These are phyloP conservation scores for Boletus vermiculosoides DNA, from an alignment of 768 basidiomycete species.

Conservation along the genomic window DNA sequence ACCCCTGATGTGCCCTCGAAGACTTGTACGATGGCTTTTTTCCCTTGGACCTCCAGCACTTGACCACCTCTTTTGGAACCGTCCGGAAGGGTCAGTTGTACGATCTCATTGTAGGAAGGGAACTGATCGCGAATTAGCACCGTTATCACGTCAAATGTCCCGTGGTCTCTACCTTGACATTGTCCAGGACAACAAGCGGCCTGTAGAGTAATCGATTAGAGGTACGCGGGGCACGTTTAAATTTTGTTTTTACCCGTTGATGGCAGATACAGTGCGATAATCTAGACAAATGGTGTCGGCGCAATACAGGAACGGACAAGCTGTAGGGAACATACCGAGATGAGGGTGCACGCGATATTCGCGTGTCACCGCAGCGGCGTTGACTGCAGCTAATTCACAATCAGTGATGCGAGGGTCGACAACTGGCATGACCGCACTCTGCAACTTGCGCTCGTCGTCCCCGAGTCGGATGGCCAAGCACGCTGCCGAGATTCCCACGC, in stretches of 20 bases:
- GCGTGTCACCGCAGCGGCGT: constrained; percentile 85
- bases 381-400: constrained; percentile 73
- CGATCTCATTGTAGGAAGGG: constrained; percentile 98
- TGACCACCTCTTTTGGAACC: constrained; percentile 95
- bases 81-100: constrained; percentile 91
- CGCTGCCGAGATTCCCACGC: constrained; percentile 25
- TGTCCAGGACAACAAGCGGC: constrained; percentile 94
- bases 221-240: neutral
- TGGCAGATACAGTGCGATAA: constrained; percentile 97
- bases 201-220: constrained; percentile 40
- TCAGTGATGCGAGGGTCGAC: constrained; percentile 64
- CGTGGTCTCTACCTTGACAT: constrained; percentile 77
- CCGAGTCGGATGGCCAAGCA: constrained; percentile 6
- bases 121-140: constrained; percentile 53
- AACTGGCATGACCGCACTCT: constrained; percentile 31
- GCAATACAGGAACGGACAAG: constrained; percentile 2
- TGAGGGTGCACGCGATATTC: constrained; percentile 89
- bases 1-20: constrained; percentile 98
- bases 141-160: neutral
- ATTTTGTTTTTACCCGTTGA: constrained; percentile 76
- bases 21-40: constrained; percentile 99
- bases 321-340: constrained; percentile 53
- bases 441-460: constrained; percentile 11
- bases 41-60: constrained; percentile 96
- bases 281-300: constrained; percentile 47